These are phyloP conservation scores for Backusella morwellensis DNA, from an alignment of 192 early-diverging fungal species.

Conservation along the genomic window DNA sequence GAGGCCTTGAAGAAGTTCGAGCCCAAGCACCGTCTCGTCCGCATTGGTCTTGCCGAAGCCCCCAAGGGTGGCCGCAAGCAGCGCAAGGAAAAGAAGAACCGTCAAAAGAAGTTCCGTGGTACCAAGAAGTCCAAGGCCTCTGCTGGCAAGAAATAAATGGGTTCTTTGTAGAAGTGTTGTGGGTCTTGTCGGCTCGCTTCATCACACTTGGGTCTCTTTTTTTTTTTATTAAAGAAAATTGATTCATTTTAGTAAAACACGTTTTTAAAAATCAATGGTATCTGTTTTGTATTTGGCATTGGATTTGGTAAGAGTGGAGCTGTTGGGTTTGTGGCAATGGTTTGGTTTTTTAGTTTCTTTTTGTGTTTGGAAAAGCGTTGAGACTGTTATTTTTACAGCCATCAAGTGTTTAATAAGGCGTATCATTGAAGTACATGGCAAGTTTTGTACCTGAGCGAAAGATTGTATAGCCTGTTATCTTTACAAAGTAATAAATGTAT, in stretches of 20 bases:
- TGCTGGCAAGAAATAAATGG: slow-evolving; percentile 35
- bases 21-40: slow-evolving; percentile 93
- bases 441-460: not conserved
- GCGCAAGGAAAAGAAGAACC: slow-evolving; percentile 99
- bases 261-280: not conserved
- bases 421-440: not conserved
- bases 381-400: too few relatives aligned
- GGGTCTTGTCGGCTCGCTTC: not conserved
- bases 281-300: not conserved
- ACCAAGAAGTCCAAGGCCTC: slow-evolving; percentile 87
- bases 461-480: too few relatives aligned
- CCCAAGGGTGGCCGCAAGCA: slow-evolving; percentile 90
- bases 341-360: too few relatives aligned
- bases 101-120: slow-evolving; percentile 97
- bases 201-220: not conserved
- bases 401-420: too few relatives aligned
- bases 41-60: slow-evolving; percentile 59
- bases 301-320: not conserved
- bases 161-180: not conserved
- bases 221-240: not conserved
- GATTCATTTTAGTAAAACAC: not conserved
- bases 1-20: slow-evolving; percentile 98
- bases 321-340: too few relatives aligned
- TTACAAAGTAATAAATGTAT: too few relatives aligned
- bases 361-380: not conserved